Conservation (phyloP, 768 basidiomycete species). For the Cystobasidium onofrii region DNA sequence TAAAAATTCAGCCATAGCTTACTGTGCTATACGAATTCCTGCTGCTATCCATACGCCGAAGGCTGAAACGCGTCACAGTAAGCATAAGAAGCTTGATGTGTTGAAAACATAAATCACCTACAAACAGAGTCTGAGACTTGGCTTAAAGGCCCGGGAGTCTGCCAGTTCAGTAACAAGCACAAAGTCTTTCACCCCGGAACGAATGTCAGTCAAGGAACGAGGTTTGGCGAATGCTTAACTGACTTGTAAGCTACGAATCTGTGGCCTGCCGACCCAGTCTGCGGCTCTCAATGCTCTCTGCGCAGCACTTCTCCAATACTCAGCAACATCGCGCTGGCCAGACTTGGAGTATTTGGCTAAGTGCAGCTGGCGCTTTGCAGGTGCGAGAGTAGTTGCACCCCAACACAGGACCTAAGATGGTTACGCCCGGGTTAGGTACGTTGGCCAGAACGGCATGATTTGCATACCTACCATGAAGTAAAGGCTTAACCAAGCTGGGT, state of each 20-base stretch:
- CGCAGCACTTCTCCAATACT: background rate
- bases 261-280: background rate
- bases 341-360: background rate
- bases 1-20: no score
- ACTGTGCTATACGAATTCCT: background rate
- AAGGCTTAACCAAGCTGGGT: background rate
- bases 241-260: background rate
- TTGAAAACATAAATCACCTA: background rate
- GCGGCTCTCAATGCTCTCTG: background rate
- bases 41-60: slow-evolving; percentile 3
- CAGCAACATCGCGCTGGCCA: background rate
- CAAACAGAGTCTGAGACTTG: background rate
- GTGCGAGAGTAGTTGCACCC: background rate
- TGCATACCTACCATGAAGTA: background rate
- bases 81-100: background rate
- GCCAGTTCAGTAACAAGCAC: background rate
- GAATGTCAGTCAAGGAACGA: background rate
- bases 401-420: background rate
- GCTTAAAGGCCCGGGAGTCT: background rate
- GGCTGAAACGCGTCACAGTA: background rate
- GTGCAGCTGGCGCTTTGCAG: background rate
- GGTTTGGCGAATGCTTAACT: background rate
- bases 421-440: background rate
- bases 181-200: background rate
- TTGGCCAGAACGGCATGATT: background rate